Base-by-base conservation (phyloP, 345 rosid species). In the Syzygium grande region DNA sequence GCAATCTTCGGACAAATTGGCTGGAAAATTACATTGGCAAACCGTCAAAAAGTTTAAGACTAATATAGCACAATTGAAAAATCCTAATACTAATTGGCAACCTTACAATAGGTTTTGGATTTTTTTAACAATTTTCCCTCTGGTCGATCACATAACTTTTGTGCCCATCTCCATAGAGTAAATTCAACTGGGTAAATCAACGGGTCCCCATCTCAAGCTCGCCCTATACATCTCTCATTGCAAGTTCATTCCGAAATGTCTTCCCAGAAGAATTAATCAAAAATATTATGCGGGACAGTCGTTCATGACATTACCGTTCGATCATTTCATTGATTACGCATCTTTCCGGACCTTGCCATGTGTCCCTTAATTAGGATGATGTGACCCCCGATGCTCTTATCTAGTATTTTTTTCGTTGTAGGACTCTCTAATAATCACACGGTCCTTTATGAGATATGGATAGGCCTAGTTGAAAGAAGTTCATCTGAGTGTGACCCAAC, bases 231-330 rank as follows among this genome's bases (percentile, higher is more conserved):
- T 58, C 23, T 58, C 63, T 58, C 63, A 58, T 23, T 58, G 1
- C 29, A 25, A 4, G 29, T 58, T 58, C 14, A 2, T 58, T 25
- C 25, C 10, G n/a, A 58, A 25, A 25, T 6, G 25, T 56, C 13
- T 2, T 0, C 29, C 1, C 23, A 0, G 25, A 58, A 58, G 6
- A 58, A 58, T 58, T 58, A n/a, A 58, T 10, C 25, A 27, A 58
- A 14, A 58, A 58, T 58, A n/a, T 25, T 10, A 58, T 10, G 29
- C 29, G 0, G 25, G 2, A 58, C 13, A 58, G n/a, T 58, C 11
- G 1, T 25, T 25, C n/a, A 23, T 10, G 63, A 56, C 25, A 29
- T 58, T 23, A 58, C 0, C 0, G 63, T 25, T 23, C 6, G 0
- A 58, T 58, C 29, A 58, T 23, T 58, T 58, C 14, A 25, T 58